Evolutionary conservation across 305 asterid genomes (phyloP), one percentile per base, ranked within the genome.

Genomic region (Fraxinus platypoda): DNA sequence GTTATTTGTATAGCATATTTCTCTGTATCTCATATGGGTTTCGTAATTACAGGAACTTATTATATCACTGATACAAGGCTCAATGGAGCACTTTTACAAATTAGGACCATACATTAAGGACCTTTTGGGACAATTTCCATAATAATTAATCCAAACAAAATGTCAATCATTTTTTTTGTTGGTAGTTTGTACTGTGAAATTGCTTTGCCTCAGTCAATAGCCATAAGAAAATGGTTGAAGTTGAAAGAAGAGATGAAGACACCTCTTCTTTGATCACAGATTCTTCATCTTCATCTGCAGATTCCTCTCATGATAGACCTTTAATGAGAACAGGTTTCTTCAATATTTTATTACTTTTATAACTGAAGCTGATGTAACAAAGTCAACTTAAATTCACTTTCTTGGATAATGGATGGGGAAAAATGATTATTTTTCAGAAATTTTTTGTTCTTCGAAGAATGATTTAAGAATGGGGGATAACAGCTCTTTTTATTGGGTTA

Each of bases 271-370:
- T 90, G 62, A 89, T 90, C 75, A 25, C 85, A 57, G 87, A 88
- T 74, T 83, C 34, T 71, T 75, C 86, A 33, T 81, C 88, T 74
- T 89, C 92, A 31, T 90, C 90, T 11, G 82, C 89, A 33, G 85
- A 83, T 72, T 52, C 62, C 21, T 77, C 86, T 62, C 83, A 70
- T 46, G 81, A 81, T 78, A 52, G 8, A 17, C 78, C 90, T 81
- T 6, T 83, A 76, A 75, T 80, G 71, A 86, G 92, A 86, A 89
- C 88, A 15, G 92, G 92, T 87, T 35, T 54, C 79, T 83, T 59
- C 74, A 77, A 73, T 35, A 71, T 12, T 12, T 46, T 46, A 3
- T 46, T 66, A 15, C 4, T 43, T 79, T 74, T 33, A 26, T 30
- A 17, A 8, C 25, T 76, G 37, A 28, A 30, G 2, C 21, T 43